These are phyloP conservation scores for Pseudocercospora vitis DNA, from an alignment of 2,329 filamentous ascomycete species.

Conservation along the genomic window DNA sequence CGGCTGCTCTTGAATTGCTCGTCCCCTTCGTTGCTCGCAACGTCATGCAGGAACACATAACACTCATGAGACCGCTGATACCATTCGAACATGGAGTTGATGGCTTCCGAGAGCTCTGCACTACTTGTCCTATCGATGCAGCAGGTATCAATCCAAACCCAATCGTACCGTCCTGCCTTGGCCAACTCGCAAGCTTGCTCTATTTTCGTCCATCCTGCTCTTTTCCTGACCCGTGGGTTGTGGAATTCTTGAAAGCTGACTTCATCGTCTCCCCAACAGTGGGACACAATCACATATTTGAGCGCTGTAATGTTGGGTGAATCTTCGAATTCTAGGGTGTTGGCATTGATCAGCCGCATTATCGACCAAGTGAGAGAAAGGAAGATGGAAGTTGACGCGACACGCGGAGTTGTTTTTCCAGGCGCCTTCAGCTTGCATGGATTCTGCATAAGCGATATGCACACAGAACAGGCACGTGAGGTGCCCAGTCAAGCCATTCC, in stretches of 20 bases:
- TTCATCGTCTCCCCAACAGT: constrained; percentile 19
- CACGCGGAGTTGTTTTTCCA: too few species aligned
- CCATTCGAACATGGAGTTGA: constrained; percentile 29
- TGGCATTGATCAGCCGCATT: background rate
- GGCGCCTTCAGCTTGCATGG: too few species aligned
- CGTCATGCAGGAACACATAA: constrained; percentile 21
- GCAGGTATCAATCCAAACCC: constrained; percentile 29
- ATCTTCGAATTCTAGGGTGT: background rate
- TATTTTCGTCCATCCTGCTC: constrained; percentile 11
- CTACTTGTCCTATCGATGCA: constrained; percentile 26
- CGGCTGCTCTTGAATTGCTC: background rate
- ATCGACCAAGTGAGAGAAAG: background rate
- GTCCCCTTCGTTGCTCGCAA: background rate
- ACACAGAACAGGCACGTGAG: too few species aligned
- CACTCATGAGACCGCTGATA: constrained; percentile 22
- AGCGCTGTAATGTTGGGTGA: background rate
- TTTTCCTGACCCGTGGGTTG: background rate
- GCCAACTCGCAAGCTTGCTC: background rate
- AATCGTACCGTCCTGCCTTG: background rate
- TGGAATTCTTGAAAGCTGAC: constrained; percentile 16
- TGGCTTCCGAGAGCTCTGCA: constrained; percentile 24
- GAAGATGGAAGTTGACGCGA: too few species aligned
- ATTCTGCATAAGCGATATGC: too few species aligned
- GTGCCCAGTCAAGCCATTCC: too few species aligned
- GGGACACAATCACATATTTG: constrained; percentile 22